A percentile compares a stretch with the other conserved stretches of the same genome.
These are phyloP conservation scores for Yamadazyma kitorensis DNA, from an alignment of 805 yeast species.

Conservation along the genomic window DNA sequence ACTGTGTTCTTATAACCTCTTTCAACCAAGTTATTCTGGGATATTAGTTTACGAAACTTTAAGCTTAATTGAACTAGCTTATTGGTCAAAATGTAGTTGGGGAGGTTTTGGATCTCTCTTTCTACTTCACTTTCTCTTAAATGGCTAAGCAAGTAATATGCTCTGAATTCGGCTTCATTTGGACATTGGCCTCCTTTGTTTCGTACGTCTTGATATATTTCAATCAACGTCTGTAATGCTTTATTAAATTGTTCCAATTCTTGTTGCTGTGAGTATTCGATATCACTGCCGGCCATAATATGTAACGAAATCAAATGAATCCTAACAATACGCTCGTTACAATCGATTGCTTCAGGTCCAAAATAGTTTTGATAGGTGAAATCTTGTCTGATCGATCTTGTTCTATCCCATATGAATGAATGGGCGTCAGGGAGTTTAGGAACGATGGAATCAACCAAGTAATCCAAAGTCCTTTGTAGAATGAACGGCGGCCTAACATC, in stretches of 20 bases:
- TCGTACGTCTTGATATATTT: slow-evolving; percentile 79
- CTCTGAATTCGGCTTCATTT: slow-evolving; percentile 91
- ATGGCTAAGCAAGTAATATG: slow-evolving; percentile 79
- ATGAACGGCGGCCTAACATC: slow-evolving; percentile 93
- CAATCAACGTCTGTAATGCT: slow-evolving; percentile 82
- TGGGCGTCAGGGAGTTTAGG: slow-evolving; percentile 78
- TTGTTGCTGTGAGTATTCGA: slow-evolving; percentile 88
- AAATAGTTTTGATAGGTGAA: slow-evolving; percentile 92
- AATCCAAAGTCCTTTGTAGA: slow-evolving; percentile 62
- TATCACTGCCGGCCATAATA: slow-evolving; percentile 69
- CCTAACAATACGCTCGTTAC: slow-evolving; percentile 88
- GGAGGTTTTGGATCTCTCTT: slow-evolving; percentile 67
- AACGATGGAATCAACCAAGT: slow-evolving; percentile 62
- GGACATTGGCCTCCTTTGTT: slow-evolving; percentile 66
- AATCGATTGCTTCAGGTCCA: slow-evolving; percentile 91
- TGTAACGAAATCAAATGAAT: slow-evolving; percentile 82
- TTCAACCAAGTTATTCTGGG: slow-evolving; percentile 58
- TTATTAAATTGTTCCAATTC: slow-evolving; percentile 93
- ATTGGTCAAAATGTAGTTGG: slow-evolving; percentile 52
- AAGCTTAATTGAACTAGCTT: slow-evolving; percentile 67
- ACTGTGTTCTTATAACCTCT: slow-evolving; percentile 48
- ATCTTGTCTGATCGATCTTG: slow-evolving; percentile 94
- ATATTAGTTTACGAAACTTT: slow-evolving; percentile 60
- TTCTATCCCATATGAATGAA: slow-evolving; percentile 94
- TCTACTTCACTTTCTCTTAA: slow-evolving; percentile 83